Base-by-base conservation (phyloP, 2,329 filamentous ascomycete species). In the Karstenula rhodostoma region DNA sequence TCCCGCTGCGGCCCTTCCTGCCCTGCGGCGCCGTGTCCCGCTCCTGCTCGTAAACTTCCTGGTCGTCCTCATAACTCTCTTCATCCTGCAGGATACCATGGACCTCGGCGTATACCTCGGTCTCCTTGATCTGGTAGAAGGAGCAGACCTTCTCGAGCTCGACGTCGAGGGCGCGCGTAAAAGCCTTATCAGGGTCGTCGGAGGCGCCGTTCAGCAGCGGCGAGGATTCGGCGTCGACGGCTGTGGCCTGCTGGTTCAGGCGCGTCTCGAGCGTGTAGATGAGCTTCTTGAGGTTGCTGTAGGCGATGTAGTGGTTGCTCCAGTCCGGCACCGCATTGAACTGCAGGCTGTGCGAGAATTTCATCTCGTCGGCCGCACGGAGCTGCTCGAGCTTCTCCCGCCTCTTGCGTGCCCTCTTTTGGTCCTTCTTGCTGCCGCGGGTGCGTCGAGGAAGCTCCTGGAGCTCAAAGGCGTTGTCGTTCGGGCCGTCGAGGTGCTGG, bases 251-350 rank as follows among this genome's bases (percentile, higher is more conserved):
- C 62, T 90, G 89, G 77, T 95, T 86, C 56, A 90, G 83, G 57
- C 89, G 87, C 78, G 96, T 96, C 82, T 99, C 95, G 66, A 99
- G 90, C 63, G 91, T 89, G 80, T 98, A 99, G 72, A 99, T 98
- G 93, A 97, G 86, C 84, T 99, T 99, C 85, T 99, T 99, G 71
- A 99, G 86, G 75, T 97, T 98, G 82, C 94, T 97, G 81, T 99
- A 99, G 62, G 94, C 92, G 75, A 99, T 96, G 80, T 99, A 99
- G 80, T 98, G 89, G 73, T 90, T 94, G 83, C 93, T 97, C 95
- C 95, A 99, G 81, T 99, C 95, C n/a, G 95, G 95, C 71, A 99
- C 95, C 65, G 95, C 94, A 83, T 99, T 99, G 83, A 99, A 99
- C 84, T 99, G 95, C 71, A 99, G 90, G 81, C 94, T 98, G 79